These are phyloP conservation scores for Cairneyella variabilis DNA, from an alignment of 495 filamentous ascomycete species.

Conservation along the genomic window DNA sequence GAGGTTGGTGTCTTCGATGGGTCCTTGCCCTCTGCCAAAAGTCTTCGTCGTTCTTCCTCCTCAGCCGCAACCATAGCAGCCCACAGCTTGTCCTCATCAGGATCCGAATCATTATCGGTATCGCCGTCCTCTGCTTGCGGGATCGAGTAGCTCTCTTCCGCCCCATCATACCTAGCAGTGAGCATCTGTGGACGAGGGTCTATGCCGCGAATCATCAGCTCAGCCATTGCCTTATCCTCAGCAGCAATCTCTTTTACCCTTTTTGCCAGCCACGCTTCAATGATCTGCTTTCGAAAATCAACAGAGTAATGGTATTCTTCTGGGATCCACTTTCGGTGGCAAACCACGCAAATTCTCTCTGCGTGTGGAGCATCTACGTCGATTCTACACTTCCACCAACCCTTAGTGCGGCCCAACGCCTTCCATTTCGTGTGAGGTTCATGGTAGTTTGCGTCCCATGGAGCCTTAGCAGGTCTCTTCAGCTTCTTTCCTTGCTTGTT, in stretches of 20 bases:
- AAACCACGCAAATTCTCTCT: slow-evolving; percentile 31
- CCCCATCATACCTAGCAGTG: too few relatives aligned
- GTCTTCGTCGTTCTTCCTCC: too few relatives aligned
- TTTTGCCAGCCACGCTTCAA: not conserved
- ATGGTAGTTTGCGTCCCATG: slow-evolving; percentile 33
- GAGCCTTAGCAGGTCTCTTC: not conserved
- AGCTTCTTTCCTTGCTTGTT: too few relatives aligned
- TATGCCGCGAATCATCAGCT: slow-evolving; percentile 1
- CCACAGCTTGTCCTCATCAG: not conserved
- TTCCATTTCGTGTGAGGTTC: slow-evolving; percentile 30
- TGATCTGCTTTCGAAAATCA: not conserved
- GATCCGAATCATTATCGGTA: slow-evolving; percentile 2
- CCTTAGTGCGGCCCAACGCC: slow-evolving; percentile 20
- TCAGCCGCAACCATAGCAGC: too few relatives aligned
- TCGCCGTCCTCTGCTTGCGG: not conserved
- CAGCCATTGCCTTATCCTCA: not conserved
- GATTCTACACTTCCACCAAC: slow-evolving; percentile 40
- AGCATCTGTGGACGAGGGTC: too few relatives aligned
- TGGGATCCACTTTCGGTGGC: slow-evolving; percentile 9
- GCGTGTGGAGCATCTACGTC: slow-evolving; percentile 27
- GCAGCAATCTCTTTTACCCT: not conserved
- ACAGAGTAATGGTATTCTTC: not conserved
- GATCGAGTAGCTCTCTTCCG: too few relatives aligned
- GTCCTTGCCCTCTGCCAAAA: too few relatives aligned
- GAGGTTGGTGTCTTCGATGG: too few relatives aligned